Evolutionary conservation across 2,329 filamentous ascomycete species (phyloP).

Genomic region (Corynespora cassiicola): DNA sequence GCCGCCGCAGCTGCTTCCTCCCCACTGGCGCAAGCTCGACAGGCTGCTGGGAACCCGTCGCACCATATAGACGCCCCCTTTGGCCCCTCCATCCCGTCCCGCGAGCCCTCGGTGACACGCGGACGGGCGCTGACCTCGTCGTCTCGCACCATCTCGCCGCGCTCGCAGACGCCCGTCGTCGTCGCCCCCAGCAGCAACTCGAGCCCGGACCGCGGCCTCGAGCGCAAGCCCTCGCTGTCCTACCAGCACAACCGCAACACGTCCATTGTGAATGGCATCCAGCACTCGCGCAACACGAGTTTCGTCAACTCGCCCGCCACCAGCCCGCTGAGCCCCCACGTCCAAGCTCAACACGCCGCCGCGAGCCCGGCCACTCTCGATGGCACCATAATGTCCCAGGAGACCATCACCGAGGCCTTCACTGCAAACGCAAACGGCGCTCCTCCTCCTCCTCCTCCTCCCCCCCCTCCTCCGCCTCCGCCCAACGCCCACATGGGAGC

Average conservation of each 20-base stretch:
- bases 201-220: slow-evolving; percentile 50
- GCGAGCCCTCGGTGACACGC: slow-evolving; percentile 53
- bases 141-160: slow-evolving; percentile 50
- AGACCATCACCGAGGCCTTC: slow-evolving; percentile 46
- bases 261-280: slow-evolving; percentile 94
- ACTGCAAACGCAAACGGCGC: slow-evolving; percentile 32
- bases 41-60: slow-evolving; percentile 44
- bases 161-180: slow-evolving; percentile 51
- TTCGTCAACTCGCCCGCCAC: slow-evolving; percentile 75
- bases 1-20: slow-evolving; percentile 44
- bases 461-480: no score
- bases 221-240: slow-evolving; percentile 59
- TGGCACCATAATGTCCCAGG: slow-evolving; percentile 49
- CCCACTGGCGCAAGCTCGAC: slow-evolving; percentile 48
- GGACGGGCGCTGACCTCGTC: slow-evolving; percentile 54
- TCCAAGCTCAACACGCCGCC: no score
- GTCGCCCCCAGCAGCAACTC: slow-evolving; percentile 39
- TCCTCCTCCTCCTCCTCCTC: no score
- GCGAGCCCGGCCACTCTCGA: slow-evolving; percentile 44
- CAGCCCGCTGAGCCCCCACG: slow-evolving; percentile 86
- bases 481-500: slow-evolving; percentile 15
- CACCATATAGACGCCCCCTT: slow-evolving; percentile 41
- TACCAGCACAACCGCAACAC: slow-evolving; percentile 96
- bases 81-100: slow-evolving; percentile 37
- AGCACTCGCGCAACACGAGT: slow-evolving; percentile 90